A percentile compares a stretch with the other conserved stretches of the same genome.
Evolutionary conservation across 192 early-diverging fungal species (phyloP).

Genomic region (Radiomyces spectabilis): DNA sequence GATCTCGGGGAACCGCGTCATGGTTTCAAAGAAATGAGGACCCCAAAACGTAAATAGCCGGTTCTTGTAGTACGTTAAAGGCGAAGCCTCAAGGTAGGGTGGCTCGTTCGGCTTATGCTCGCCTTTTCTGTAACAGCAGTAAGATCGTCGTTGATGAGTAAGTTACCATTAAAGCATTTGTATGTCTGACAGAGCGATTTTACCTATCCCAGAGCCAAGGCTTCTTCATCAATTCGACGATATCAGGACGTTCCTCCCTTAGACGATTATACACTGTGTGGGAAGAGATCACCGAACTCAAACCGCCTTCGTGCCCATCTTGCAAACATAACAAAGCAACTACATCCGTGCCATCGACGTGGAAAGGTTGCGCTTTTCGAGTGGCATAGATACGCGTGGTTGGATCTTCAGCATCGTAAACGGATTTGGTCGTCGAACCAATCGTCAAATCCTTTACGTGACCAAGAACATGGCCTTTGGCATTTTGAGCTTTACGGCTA

Average conservation of each 20-base stretch:
- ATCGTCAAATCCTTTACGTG: conserved; percentile 29
- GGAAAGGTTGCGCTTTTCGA: conserved; percentile 33
- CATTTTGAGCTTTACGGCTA: conserved; percentile 24
- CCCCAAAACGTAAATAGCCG: conserved; percentile 30
- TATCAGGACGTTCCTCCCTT: conserved; percentile 21
- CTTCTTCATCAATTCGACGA: conserved; percentile 20
- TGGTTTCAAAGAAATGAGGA: conserved; percentile 32
- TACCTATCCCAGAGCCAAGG: conserved; percentile 30
- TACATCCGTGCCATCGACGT: conserved; percentile 28
- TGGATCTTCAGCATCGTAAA: conserved; percentile 18
- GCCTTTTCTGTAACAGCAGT: conserved; percentile 10
- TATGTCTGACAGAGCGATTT: neutral
- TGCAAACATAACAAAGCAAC: conserved; percentile 28
- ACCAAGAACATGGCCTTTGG: conserved; percentile 25
- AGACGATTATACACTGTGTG: conserved; percentile 34
- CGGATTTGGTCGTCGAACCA: conserved; percentile 21
- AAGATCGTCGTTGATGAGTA: neutral
- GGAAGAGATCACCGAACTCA: conserved; percentile 28
- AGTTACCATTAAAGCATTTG: neutral
- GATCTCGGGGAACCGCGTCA: conserved; percentile 21
- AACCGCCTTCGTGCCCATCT: conserved; percentile 23
- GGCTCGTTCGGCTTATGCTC: conserved; percentile 15
- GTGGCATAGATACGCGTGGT: conserved; percentile 33
- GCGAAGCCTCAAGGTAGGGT: conserved; percentile 12
- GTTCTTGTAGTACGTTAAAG: conserved; percentile 15